These are phyloP conservation scores for Sclerotiophoma versabilis DNA, from an alignment of 2,329 filamentous ascomycete species.

Conservation along the genomic window DNA sequence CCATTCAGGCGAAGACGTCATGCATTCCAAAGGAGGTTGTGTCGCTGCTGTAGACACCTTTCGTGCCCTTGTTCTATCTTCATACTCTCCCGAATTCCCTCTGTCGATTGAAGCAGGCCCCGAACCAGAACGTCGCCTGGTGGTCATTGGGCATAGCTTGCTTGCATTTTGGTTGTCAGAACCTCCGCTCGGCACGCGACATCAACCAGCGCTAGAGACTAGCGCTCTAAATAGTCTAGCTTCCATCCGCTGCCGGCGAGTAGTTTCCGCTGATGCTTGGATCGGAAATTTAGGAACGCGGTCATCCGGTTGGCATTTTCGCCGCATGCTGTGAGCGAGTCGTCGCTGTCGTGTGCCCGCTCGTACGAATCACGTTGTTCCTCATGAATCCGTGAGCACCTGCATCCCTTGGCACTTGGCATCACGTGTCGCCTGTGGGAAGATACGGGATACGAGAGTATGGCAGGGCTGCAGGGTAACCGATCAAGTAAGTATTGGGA, in stretches of 20 bases:
- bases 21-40: not conserved
- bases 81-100: not conserved
- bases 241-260: constrained; percentile 15
- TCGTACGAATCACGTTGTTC: constrained; percentile 1
- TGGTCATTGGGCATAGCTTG: not conserved
- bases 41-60: not conserved
- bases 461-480: constrained; percentile 12
- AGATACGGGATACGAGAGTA: not conserved
- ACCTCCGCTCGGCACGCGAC: constrained; percentile 9
- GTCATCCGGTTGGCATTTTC: constrained; percentile 15
- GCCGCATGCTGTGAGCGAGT: not conserved
- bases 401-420: constrained; percentile 2
- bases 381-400: not conserved
- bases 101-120: not conserved
- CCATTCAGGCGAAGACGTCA: not conserved
- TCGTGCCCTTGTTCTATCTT: not conserved
- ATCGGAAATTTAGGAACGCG: constrained; percentile 14
- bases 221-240: not conserved
- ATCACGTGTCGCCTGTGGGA: not conserved
- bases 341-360: not conserved
- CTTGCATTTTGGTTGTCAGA: constrained; percentile 1
- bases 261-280: constrained; percentile 1
- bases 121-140: not conserved
- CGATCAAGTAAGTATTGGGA: not conserved
- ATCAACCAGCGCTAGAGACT: constrained; percentile 1